Percentiles rank a stretch among this genome's conserved stretches.
Evolutionary conservation across 2,329 filamentous ascomycete species (phyloP).

Genomic region (Aspergillus sp.): DNA sequence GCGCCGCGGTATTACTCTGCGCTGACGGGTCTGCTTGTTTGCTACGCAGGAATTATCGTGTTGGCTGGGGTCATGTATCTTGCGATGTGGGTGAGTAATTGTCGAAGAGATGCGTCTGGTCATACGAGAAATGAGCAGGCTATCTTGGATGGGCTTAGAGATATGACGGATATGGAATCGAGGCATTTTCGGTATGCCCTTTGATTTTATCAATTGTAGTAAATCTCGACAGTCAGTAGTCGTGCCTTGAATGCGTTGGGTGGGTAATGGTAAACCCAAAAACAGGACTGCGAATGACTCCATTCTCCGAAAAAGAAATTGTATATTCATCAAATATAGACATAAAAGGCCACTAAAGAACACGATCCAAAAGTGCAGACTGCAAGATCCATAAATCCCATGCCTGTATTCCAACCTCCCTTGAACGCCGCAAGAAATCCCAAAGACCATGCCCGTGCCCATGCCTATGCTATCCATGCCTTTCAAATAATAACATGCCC

Average conservation of each 20-base stretch:
- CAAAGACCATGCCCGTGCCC: background rate
- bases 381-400: too few species aligned
- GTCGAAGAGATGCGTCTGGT: slow-evolving; percentile 11
- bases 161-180: slow-evolving; percentile 31
- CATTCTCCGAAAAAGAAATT: too few species aligned
- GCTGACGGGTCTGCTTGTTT: slow-evolving; percentile 35
- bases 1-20: slow-evolving; percentile 40
- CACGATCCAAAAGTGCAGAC: too few species aligned
- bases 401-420: too few species aligned
- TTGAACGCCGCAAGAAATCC: too few species aligned
- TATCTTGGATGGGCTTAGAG: slow-evolving; percentile 28
- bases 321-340: too few species aligned
- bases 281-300: too few species aligned
- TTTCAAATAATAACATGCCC: background rate
- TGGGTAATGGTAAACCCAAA: too few species aligned
- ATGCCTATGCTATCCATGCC: background rate
- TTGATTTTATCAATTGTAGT: slow-evolving; percentile 5
- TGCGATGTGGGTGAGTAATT: slow-evolving; percentile 20
- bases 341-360: too few species aligned
- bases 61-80: slow-evolving; percentile 20
- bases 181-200: slow-evolving; percentile 30
- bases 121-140: slow-evolving; percentile 4
- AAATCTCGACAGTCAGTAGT: background rate
- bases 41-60: slow-evolving; percentile 38
- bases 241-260: too few species aligned